Evolutionary conservation across 495 filamentous ascomycete genomes (phyloP), one percentile per base, ranked within the genome.

Genomic region (Tuber melanosporum): DNA sequence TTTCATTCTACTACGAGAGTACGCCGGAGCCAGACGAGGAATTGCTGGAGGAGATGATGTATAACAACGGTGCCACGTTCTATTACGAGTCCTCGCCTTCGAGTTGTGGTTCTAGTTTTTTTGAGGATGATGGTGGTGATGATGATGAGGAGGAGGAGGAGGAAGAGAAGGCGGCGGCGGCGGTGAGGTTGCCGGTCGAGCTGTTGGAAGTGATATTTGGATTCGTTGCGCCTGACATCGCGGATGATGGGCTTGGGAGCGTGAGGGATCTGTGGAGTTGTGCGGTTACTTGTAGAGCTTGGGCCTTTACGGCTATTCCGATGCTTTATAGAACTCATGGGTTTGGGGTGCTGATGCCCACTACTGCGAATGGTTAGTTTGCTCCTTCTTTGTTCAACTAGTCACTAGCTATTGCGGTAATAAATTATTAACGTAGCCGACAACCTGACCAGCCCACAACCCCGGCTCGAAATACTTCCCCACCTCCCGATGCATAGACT

Each of bases 301-400:
- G 81, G 81, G 75, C 81, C 47, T 80, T 69, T 39, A 73, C 78
- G 32, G 80, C 81, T 9, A 73, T 83, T 26, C 81, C 80, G 42
- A 75, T 80, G 78, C 78, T 83, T 17, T 83, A 83, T 52, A 71
- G 75, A 74, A 83, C 81, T 20, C 81, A 83, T 74, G 81, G 81
- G 39, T 80, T 78, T 45, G 81, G 81, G 6, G 81, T 83, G 32
- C 73, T 83, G 44, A 82, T 83, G 81, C 80, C 81, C 26, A 77
- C 57, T 70, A 75, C 81, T 12, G 75, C 70, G 32, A 46, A 41
- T 69, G 73, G 73, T 66, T 66, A 66, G 57, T 66, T 36, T 36
- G 7, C n/a, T 17, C 26, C 26, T 76, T 74, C 42, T 57, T 15
- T 66, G 12, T 15, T 36, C 26, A 5, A 12, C 3, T 66, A 36